These are phyloP conservation scores for Coemansia sp. DNA, from an alignment of 192 early-diverging fungal genomes.

Conservation along the genomic window DNA sequence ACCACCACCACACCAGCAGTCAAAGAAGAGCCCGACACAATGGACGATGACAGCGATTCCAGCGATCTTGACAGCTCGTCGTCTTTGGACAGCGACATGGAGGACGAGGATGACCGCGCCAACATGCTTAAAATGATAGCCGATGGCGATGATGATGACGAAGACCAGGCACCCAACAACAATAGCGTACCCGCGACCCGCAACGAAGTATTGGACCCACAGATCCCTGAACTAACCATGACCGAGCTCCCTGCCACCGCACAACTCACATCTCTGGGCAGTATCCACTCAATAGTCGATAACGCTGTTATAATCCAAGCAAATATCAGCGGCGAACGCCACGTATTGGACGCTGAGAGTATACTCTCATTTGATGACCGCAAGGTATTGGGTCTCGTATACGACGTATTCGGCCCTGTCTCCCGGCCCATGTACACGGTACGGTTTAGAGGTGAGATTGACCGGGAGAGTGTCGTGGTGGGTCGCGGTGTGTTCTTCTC, in stretches of 20 bases:
- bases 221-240: conserved; percentile 53
- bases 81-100: conserved; percentile 16
- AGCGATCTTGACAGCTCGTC: conserved; percentile 16
- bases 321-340: conserved; percentile 39
- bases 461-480: conserved; percentile 38
- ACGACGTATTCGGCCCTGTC: conserved; percentile 95
- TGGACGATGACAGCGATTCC: background rate
- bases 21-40: background rate
- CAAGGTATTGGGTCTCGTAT: conserved; percentile 66
- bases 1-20: background rate
- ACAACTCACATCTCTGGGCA: conserved; percentile 63
- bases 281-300: conserved; percentile 70
- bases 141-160: conserved; percentile 28
- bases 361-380: conserved; percentile 68
- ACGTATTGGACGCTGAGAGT: conserved; percentile 76
- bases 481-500: conserved; percentile 67
- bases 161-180: background rate
- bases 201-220: conserved; percentile 64
- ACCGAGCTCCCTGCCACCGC: conserved; percentile 58
- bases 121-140: conserved; percentile 20
- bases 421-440: conserved; percentile 80
- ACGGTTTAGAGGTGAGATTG: conserved; percentile 74
- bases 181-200: conserved; percentile 36
- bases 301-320: conserved; percentile 72
- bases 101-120: conserved; percentile 14